These are phyloP conservation scores for Balansia obtecta DNA, from an alignment of 2,329 filamentous ascomycete genomes.

Conservation along the genomic window DNA sequence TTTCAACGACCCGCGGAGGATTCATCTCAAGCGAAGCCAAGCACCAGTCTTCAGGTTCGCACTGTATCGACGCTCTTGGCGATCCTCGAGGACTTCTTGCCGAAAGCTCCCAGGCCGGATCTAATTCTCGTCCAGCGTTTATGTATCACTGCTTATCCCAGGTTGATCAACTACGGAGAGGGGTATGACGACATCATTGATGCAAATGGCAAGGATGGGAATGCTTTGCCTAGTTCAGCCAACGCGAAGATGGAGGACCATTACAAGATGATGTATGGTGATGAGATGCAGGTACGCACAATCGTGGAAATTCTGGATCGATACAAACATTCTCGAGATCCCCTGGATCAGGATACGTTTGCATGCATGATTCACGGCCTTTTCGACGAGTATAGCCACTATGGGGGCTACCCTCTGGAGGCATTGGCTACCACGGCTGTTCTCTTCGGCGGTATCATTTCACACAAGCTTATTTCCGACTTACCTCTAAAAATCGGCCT, in stretches of 20 bases:
- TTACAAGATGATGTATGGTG: conserved; percentile 96
- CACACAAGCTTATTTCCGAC: conserved; percentile 79
- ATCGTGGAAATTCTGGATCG: conserved; percentile 74
- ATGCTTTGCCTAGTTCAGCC: conserved; percentile 64
- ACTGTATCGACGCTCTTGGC: conserved; percentile 72
- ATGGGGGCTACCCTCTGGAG: conserved; percentile 90
- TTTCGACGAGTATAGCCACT: conserved; percentile 95
- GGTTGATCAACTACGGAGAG: conserved; percentile 92
- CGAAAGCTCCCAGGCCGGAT: conserved; percentile 47
- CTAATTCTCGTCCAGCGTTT: conserved; percentile 71
- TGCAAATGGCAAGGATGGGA: conserved; percentile 67
- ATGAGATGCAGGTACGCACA: conserved; percentile 73
- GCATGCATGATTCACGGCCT: conserved; percentile 97
- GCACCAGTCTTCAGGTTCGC: conserved; percentile 68
- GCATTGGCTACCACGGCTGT: conserved; percentile 92
- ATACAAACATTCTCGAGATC: conserved; percentile 78
- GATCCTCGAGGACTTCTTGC: conserved; percentile 61
- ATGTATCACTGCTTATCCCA: conserved; percentile 85
- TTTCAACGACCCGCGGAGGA: conserved; percentile 59
- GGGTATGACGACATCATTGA: conserved; percentile 88
- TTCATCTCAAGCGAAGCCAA: conserved; percentile 42
- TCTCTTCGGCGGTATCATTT: conserved; percentile 91
- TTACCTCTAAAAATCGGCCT: conserved; percentile 88
- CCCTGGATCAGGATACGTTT: conserved; percentile 85
- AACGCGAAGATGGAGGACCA: conserved; percentile 93